Evolutionary conservation across 345 rosid genomes (phyloP).

Genomic region (Brassica nigra): DNA sequence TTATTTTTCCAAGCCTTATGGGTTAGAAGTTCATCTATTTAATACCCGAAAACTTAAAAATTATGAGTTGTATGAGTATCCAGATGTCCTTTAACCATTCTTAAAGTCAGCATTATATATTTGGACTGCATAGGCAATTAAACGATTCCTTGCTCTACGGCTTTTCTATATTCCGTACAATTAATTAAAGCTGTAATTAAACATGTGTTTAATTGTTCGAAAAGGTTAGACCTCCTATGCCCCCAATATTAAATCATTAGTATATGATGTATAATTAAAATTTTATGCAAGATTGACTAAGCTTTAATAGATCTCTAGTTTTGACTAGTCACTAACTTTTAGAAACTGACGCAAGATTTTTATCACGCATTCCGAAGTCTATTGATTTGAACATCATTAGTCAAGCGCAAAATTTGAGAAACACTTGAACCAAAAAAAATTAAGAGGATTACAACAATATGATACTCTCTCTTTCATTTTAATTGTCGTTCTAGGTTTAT

Average conservation of each 20-base stretch:
- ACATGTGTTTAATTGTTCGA: neutral
- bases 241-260: conserved; percentile 15
- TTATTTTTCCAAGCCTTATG: neutral
- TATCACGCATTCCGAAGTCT: neutral
- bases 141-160: conserved; percentile 36
- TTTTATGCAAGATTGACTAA: neutral
- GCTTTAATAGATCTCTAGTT: neutral
- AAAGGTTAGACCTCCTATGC: conserved; percentile 22
- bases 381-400: neutral
- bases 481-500: too few relatives aligned
- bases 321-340: conserved; percentile 18
- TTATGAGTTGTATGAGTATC: conserved; percentile 13
- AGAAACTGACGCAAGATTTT: conserved; percentile 14
- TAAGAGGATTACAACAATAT: neutral
- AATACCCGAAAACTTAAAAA: neutral
- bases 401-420: neutral
- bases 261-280: conserved; percentile 4
- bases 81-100: conserved; percentile 31
- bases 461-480: too few relatives aligned
- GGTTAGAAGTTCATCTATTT: neutral
- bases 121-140: conserved; percentile 27
- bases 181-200: conserved; percentile 28
- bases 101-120: conserved; percentile 22
- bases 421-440: neutral
- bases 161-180: conserved; percentile 38